Percentiles rank a stretch among this genome's conserved stretches.
Conservation (phyloP, 2,329 filamentous ascomycete species). For the Intubia oerlemansii region DNA sequence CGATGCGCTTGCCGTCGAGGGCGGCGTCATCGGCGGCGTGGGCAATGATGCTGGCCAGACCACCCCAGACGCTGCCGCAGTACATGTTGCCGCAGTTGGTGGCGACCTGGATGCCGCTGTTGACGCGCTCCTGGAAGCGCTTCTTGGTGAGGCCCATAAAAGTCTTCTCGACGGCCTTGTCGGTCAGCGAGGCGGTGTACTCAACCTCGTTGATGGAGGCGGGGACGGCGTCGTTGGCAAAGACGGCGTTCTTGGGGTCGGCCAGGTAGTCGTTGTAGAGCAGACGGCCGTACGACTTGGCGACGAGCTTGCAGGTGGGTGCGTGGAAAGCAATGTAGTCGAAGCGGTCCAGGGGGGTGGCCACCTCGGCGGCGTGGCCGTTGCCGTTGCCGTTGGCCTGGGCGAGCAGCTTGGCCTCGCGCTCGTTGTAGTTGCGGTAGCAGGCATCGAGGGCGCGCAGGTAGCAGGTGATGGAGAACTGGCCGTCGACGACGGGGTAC, state of each 20-base stretch:
- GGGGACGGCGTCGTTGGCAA: constrained; percentile 55
- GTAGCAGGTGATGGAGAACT: constrained; percentile 69
- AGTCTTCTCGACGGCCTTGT: constrained; percentile 71
- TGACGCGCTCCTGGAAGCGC: constrained; percentile 58
- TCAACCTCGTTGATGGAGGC: constrained; percentile 58
- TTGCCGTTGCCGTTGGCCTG: constrained; percentile 20
- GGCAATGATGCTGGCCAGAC: constrained; percentile 47
- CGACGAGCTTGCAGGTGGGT: constrained; percentile 70
- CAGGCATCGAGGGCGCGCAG: constrained; percentile 59
- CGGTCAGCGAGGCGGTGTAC: constrained; percentile 57
- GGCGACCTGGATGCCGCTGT: constrained; percentile 51
- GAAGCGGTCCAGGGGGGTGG: constrained; percentile 56
- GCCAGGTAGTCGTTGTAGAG: constrained; percentile 71
- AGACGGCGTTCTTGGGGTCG: constrained; percentile 43
- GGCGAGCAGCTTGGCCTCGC: constrained; percentile 34
- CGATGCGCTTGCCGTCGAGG: constrained; percentile 51
- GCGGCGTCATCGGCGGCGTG: constrained; percentile 37
- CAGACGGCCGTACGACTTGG: constrained; percentile 67
- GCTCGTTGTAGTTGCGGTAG: constrained; percentile 62
- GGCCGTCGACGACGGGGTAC: constrained; percentile 69
- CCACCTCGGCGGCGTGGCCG: constrained; percentile 22
- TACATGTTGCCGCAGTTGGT: constrained; percentile 56
- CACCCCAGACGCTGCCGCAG: constrained; percentile 54
- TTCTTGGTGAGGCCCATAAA: constrained; percentile 75
- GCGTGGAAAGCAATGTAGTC: constrained; percentile 71